phyloP scores from a whole-genome alignment of 2,329 filamentous ascomycete genomes.

The Botrytis porri region DNA sequence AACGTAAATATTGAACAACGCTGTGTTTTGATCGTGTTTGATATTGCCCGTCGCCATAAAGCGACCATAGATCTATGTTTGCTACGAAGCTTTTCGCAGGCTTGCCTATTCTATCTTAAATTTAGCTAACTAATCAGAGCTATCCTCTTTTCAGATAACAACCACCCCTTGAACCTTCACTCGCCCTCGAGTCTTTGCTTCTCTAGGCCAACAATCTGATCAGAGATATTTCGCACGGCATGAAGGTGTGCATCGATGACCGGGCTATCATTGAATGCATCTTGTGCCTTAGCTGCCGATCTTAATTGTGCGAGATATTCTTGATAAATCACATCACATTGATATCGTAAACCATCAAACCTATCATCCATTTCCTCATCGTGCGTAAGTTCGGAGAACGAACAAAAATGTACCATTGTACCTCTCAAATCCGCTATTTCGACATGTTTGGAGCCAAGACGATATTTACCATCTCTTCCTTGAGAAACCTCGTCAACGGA shows the following conservation, averaged over 20 bases:
- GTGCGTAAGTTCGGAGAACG: background rate
- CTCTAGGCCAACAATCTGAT: background rate
- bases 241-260: fast-evolving
- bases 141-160: background rate
- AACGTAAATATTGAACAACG: background rate
- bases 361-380: background rate
- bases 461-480: background rate
- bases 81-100: background rate
- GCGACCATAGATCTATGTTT: background rate
- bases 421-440: background rate
- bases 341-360: background rate
- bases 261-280: background rate
- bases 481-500: background rate
- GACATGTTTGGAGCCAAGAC: background rate
- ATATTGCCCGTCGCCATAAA: background rate
- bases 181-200: background rate
- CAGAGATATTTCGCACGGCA: background rate
- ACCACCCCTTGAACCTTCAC: too few species aligned
- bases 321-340: background rate
- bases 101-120: background rate
- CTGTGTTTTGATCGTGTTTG: background rate
- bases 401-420: background rate
- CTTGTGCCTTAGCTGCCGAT: background rate
- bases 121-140: background rate
- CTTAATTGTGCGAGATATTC: too few species aligned